Base-by-base conservation (phyloP, 306 rosid genomes). In the Trichosanthes truncata region DNA sequence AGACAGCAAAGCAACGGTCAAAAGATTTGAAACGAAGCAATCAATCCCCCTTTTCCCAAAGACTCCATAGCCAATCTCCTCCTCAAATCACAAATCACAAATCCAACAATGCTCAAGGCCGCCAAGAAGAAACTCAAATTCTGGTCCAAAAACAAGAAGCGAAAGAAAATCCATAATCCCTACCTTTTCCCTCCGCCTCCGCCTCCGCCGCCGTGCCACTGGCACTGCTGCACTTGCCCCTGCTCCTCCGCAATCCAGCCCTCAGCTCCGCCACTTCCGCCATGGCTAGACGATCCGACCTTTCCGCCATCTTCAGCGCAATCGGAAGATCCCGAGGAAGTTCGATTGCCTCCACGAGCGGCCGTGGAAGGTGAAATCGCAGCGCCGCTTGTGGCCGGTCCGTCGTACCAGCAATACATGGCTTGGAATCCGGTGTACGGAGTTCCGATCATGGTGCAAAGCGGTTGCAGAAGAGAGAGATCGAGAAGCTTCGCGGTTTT, bases 181-280 rank as follows among this genome's bases (percentile, higher is more conserved):
- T 65, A 51, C 36, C 51, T 77, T 15, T 66, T 66, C 48, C 79
- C 81, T 10, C 84, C 59, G 1, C 82, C 81, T 6, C 80, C 82
- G 15, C 76, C 76, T 1, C 76, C 79, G 10, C 79, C 84, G 17
- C 20, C 78, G 14, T 78, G 73, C 72, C 20, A 7, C 3, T 77
- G 69, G 53, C 23, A 9, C 5, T 46, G 36, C 80, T 81, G 61
- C 79, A 25, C 63, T 63, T 57, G 79, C 75, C 36, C 35, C 4
- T 68, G 78, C 51, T 36, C 80, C 29, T 36, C 81, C 20, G 29
- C 81, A 35, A 23, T 80, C 45, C 85, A 81, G 71, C 91, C 91
- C 67, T 86, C 93, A 5, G 93, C 93, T 80, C 91, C 91, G 4
- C 91, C 91, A 23, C 83, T 89, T 76, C 91, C 93, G 7, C 78